Evolutionary conservation across 441 rosid genomes (phyloP).

Genomic region (Adansonia grandidieri): DNA sequence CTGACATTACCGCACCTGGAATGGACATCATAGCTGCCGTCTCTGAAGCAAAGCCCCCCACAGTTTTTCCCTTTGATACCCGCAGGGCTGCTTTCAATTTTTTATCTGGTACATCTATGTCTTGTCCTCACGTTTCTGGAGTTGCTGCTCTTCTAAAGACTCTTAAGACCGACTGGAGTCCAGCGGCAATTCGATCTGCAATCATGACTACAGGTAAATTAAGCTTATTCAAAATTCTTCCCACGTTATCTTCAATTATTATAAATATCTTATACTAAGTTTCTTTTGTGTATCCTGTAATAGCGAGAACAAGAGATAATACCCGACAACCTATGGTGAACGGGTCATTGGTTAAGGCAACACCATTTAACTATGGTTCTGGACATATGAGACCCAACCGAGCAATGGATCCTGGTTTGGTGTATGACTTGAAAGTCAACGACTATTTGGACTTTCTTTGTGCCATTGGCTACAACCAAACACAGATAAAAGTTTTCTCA

Average conservation of each 20-base stretch:
- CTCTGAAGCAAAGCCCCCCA: constrained; percentile 34
- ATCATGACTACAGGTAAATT: constrained; percentile 59
- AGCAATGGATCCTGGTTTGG: constrained; percentile 64
- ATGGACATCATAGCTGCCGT: constrained; percentile 56
- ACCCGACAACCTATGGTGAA: constrained; percentile 43
- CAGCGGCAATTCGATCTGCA: constrained; percentile 66
- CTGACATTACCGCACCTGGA: constrained; percentile 74
- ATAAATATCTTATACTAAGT: background rate
- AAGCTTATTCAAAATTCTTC: background rate
- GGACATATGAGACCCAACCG: constrained; percentile 75
- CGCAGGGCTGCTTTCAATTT: constrained; percentile 40
- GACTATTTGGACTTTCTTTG: constrained; percentile 70
- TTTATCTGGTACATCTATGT: constrained; percentile 63
- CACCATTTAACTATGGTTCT: constrained; percentile 57
- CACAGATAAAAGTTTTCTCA: constrained; percentile 35
- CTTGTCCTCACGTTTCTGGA: constrained; percentile 74
- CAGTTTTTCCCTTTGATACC: constrained; percentile 32
- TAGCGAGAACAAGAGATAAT: constrained; percentile 67
- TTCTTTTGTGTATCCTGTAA: background rate
- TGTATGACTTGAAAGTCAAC: constrained; percentile 48
- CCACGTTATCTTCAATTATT: background rate
- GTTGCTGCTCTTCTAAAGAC: constrained; percentile 56
- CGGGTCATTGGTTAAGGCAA: constrained; percentile 38
- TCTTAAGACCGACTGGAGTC: constrained; percentile 59
- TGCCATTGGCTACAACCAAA: constrained; percentile 55